Percentiles rank a stretch among this genome's conserved stretches.
These are phyloP conservation scores for Trichoderma parareesei DNA, from an alignment of 495 filamentous ascomycete species.

Conservation along the genomic window DNA sequence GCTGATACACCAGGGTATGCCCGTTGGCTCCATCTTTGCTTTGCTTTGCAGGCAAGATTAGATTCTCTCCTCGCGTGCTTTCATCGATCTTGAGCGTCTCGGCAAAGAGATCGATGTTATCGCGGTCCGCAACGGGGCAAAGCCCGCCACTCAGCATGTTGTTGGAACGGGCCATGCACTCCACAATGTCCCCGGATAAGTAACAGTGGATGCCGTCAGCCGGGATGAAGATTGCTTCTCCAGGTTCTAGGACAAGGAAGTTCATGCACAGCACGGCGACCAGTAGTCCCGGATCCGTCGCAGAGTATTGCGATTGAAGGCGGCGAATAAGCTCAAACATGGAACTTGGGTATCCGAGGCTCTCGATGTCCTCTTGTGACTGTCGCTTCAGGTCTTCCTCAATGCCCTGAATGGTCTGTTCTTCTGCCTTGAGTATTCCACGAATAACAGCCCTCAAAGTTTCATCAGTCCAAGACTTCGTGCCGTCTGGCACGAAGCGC, in stretches of 20 bases:
- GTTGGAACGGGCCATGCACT: constrained; percentile 97
- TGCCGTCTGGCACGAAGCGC: constrained; percentile 41
- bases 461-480: constrained; percentile 47
- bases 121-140: constrained; percentile 55
- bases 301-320: constrained; percentile 56
- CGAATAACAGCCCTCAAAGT: constrained; percentile 52
- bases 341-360: constrained; percentile 48
- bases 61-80: not conserved
- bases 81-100: constrained; percentile 35
- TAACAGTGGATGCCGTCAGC: constrained; percentile 98
- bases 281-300: constrained; percentile 51
- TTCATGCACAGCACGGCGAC: constrained; percentile 68
- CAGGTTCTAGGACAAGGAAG: constrained; percentile 64
- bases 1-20: not conserved
- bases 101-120: constrained; percentile 55
- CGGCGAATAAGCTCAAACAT: constrained; percentile 56
- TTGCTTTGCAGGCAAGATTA: not conserved
- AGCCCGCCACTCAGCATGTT: constrained; percentile 77
- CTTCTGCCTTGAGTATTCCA: constrained; percentile 46
- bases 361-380: constrained; percentile 15
- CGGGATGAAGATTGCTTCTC: constrained; percentile 91
- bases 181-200: constrained; percentile 90
- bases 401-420: constrained; percentile 41
- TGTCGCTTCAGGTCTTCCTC: constrained; percentile 36
- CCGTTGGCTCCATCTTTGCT: not conserved